These are phyloP conservation scores for Cryptococcus sp. DNA, from an alignment of 1,284 basidiomycete genomes.

Conservation along the genomic window DNA sequence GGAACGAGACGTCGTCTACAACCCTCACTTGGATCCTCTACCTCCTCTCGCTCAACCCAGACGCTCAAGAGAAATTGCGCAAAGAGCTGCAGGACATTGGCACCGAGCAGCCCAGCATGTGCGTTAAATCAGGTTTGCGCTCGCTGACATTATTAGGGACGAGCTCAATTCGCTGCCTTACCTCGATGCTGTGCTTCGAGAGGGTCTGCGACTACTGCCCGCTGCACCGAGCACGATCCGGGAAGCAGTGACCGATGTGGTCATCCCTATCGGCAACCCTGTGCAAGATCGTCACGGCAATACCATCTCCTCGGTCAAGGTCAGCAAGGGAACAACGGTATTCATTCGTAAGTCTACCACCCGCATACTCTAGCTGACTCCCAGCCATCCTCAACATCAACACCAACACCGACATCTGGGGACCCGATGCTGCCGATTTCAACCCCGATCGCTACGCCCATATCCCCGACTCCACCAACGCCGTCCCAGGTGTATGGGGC, in stretches of 20 bases:
- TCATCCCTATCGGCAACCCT: conserved; percentile 56
- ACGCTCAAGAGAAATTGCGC: conserved; percentile 57
- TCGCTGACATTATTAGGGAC: conserved; percentile 26
- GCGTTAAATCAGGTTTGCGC: conserved; percentile 12
- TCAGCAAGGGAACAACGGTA: conserved; percentile 36
- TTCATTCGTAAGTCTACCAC: conserved; percentile 43
- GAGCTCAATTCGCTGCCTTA: conserved; percentile 51
- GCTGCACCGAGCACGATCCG: conserved; percentile 64
- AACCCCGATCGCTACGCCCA: conserved; percentile 45
- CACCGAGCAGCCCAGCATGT: conserved; percentile 44
- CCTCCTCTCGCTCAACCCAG: conserved; percentile 55
- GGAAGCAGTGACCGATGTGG: conserved; percentile 53
- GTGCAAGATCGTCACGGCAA: conserved; percentile 44
- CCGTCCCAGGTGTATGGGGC: conserved; percentile 59
- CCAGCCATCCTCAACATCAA: conserved; percentile 55
- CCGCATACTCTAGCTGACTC: background rate
- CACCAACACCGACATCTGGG: conserved; percentile 58
- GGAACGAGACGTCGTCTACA: conserved; percentile 71
- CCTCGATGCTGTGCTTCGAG: conserved; percentile 62
- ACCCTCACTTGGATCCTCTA: conserved; percentile 69
- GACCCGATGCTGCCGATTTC: conserved; percentile 61
- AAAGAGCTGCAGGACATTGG: conserved; percentile 49
- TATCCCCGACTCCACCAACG: conserved; percentile 42
- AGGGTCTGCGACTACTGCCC: conserved; percentile 59
- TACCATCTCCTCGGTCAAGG: conserved; percentile 33